Evolutionary conservation across 768 basidiomycete genomes (phyloP), one percentile per base, ranked within the genome.

Genomic region (Mycena indigotica): DNA sequence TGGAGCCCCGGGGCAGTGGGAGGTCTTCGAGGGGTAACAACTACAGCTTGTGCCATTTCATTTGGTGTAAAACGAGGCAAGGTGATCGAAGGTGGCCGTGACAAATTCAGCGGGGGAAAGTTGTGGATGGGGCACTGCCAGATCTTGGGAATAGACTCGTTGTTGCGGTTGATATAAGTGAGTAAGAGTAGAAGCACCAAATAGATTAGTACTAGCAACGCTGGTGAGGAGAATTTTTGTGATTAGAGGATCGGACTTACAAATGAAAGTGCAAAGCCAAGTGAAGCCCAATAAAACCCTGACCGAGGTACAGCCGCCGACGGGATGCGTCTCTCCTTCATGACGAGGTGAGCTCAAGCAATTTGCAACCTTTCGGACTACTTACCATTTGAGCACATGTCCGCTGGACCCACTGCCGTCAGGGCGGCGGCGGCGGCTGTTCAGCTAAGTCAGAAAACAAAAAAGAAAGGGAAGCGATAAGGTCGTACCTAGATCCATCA

Each of bases 231-330:
- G 5, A 40, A 24, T 15, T 5, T 29, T 46, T 26, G 23, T 10
- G 32, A 0, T 25, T n/a, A 26, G 10, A 15, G 17, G 35, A 40
- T 25, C 53, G 3, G 23, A 48, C 19, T 50, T 25, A 84, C 83
- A 66, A 29, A 69, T 67, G 44, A 70, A 52, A 25, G 78, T 71
- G 63, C 71, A 78, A 39, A 75, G 70, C 87, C 86, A 88, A 50
- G 82, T 76, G 64, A 89, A 87, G 2, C 79, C 84, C 58, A 84
- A 72, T 26, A 90, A 72, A 26, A 86, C 75, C 44, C 71, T 75
- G 21, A 77, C 76, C 8, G 89, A 88, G 4, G 72, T 69, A 65
- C 88, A 91, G 17, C 67, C 54, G 21, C 68, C 69, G 48, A 48
- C 24, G 8, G 57, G 28, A 19, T 57, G 50, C 16, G 30, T 46